Evolutionary conservation across 2,329 filamentous ascomycete species (phyloP), one percentile per base, ranked within the genome.

Genomic region (Zalaria sp.): DNA sequence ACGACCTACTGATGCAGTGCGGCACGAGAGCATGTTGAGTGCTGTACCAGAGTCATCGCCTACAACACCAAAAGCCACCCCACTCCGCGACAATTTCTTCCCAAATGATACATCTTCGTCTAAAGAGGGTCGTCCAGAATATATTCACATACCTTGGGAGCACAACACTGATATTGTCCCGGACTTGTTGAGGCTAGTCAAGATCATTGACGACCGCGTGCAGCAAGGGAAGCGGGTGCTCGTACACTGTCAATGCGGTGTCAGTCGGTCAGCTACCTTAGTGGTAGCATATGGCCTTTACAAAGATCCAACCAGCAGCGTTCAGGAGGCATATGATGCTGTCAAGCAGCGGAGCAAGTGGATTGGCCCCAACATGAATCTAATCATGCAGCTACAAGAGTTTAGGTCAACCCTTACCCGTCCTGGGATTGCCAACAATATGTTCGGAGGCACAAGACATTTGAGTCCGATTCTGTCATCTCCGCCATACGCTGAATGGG

Each of bases 281-380:
- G 87, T 93, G 45, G 88, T 93, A 39, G 84, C 84, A 18, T 93
- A 89, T 48, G 84, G 83, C 35, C 65, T 93, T 44, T 91, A 83
- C 59, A 81, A 81, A 55, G 82, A 85, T 46, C 83, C 83, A 2
- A 72, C 77, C 4, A 64, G 86, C 52, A 84, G 73, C 50, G 83
- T 89, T 41, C 87, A 89, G 54, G 83, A 89, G 57, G 83, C 84
- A 2, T 91, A 91, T 56, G 78, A 86, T 56, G 73, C 79, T 3
- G 83, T 85, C 3, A 86, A 93, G 61, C 72, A 75, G 41, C 82
- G 82, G 62, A 91, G 84, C 59, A 77, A 73, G 54, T 93, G 85
- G 84, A 89, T 93, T 51, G 87, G 84, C 44, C 84, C 84, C 0
- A 93, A 93, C 59, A 93, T 93, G 85, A 84, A 84, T 50, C 69